A percentile compares a stretch with the other conserved stretches of the same genome.
These are phyloP conservation scores for Gaultheria prostrata DNA, from an alignment of 148 eudicot species.

Conservation along the genomic window DNA sequence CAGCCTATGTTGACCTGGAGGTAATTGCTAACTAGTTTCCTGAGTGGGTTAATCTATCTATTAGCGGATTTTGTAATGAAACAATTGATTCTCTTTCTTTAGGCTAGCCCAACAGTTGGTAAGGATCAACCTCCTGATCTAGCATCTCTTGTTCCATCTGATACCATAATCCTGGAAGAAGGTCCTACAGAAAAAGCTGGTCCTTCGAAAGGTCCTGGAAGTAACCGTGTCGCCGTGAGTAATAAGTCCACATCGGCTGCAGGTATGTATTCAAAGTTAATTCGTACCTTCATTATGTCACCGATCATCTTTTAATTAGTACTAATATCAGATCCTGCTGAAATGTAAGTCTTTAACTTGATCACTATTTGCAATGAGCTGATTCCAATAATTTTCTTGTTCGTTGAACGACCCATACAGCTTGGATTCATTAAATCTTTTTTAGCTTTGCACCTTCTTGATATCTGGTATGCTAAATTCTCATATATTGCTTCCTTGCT, in stretches of 20 bases:
- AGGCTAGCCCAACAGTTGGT: conserved; percentile 88
- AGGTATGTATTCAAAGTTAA: conserved; percentile 32
- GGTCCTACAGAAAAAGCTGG: conserved; percentile 36
- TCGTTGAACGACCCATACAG: neutral
- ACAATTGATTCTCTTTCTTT: neutral
- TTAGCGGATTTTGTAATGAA: neutral
- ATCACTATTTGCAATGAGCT: neutral
- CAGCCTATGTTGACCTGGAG: conserved; percentile 86
- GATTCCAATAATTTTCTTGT: neutral
- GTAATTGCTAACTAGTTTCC: conserved; percentile 27
- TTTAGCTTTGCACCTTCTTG: neutral
- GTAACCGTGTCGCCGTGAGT: conserved; percentile 24
- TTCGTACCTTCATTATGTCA: neutral
- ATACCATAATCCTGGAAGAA: conserved; percentile 41
- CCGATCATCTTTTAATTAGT: neutral
- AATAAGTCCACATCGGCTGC: conserved; percentile 30
- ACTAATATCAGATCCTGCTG: neutral
- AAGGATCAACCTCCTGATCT: conserved; percentile 98
- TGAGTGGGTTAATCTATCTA: neutral
- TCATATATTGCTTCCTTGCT: neutral
- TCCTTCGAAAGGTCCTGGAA: conserved; percentile 33
- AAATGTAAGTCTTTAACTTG: neutral
- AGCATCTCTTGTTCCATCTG: conserved; percentile 78
- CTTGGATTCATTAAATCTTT: neutral
- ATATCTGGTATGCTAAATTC: neutral